Evolutionary conservation across 164 flowering plant species (phyloP).

Genomic region (Platanus orientalis): DNA sequence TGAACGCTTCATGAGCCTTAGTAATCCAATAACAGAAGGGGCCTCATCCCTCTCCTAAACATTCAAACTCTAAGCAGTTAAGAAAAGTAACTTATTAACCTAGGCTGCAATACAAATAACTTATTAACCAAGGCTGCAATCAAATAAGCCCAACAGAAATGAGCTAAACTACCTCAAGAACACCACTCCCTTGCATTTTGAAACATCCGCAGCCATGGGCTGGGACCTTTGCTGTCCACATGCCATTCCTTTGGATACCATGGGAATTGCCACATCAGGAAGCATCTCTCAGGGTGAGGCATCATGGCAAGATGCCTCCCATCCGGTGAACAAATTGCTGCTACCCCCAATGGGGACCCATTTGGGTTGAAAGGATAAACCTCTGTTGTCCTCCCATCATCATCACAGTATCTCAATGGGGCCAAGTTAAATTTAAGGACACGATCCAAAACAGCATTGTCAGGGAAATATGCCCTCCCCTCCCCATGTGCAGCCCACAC

Average conservation of each 20-base stretch:
- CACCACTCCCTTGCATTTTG: conserved; percentile 96
- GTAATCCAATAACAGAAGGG: no score
- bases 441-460: conserved; percentile 43
- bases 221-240: conserved; percentile 77
- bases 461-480: conserved; percentile 94
- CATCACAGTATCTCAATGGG: conserved; percentile 83
- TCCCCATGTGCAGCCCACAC: conserved; percentile 99
- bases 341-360: conserved; percentile 92
- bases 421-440: conserved; percentile 57
- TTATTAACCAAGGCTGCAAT: no score
- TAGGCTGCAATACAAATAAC: no score
- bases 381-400: conserved; percentile 71
- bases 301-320: conserved; percentile 98
- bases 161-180: conserved; percentile 16
- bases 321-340: conserved; percentile 88
- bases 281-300: conserved; percentile 99
- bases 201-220: conserved; percentile 89
- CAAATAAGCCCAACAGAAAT: background rate
- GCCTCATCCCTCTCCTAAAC: no score
- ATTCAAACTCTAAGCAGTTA: no score
- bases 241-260: conserved; percentile 89
- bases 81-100: no score
- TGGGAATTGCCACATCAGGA: conserved; percentile 95
- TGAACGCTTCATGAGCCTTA: no score
- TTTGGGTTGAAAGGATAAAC: conserved; percentile 81